Percentiles rank a stretch among this genome's conserved stretches.
Conservation (phyloP, 2,329 filamentous ascomycete genomes). For the Falciphora oryzae region DNA sequence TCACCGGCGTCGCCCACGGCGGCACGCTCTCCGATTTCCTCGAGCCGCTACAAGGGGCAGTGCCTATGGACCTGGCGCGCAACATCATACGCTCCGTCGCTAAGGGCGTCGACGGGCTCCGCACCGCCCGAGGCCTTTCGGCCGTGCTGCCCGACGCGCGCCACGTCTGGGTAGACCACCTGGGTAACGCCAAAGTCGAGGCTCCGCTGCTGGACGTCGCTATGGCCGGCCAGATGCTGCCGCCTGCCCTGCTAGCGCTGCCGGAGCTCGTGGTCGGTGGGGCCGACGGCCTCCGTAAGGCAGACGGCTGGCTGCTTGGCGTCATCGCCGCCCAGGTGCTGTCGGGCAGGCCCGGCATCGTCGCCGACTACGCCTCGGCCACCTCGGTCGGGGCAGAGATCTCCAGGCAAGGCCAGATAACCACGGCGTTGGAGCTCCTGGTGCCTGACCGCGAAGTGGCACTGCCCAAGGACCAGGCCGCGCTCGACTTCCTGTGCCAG, state of each 20-base stretch:
- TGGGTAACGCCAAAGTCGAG: conserved; percentile 9
- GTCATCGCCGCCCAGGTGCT: conserved; percentile 10
- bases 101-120: conserved; percentile 5
- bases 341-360: neutral
- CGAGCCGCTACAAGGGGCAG: too few species aligned
- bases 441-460: neutral
- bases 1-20: neutral
- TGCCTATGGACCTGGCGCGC: too few species aligned
- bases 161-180: conserved; percentile 5
- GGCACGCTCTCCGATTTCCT: too few species aligned
- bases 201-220: conserved; percentile 8
- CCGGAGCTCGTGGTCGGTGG: conserved; percentile 4
- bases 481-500: conserved; percentile 8
- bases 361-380: neutral
- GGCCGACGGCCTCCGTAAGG: conserved; percentile 2
- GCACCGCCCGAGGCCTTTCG: neutral
- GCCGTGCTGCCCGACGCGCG: conserved; percentile 1
- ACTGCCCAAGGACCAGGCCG: conserved; percentile 5
- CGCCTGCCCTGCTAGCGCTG: neutral
- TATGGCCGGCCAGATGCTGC: neutral
- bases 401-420: neutral
- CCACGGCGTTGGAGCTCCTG: conserved; percentile 5
- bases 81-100: too few species aligned
- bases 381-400: neutral
- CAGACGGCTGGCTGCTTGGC: conserved; percentile 11